Conservation (phyloP, 768 basidiomycete genomes). For the Guyanaporus albipodus region DNA sequence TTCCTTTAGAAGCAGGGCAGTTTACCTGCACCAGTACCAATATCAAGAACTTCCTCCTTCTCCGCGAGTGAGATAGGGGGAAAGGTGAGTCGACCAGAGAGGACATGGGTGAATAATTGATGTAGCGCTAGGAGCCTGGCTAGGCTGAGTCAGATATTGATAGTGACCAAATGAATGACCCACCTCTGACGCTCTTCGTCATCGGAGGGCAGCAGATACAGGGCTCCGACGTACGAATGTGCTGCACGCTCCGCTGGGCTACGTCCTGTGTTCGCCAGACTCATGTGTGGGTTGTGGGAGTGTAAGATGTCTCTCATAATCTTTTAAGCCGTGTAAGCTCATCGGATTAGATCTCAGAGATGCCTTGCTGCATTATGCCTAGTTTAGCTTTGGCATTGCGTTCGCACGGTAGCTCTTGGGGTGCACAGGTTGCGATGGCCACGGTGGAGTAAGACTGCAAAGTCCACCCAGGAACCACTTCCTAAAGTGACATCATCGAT, state of each 20-base stretch:
- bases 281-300: constrained; percentile 1
- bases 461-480: too few species aligned
- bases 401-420: too few species aligned
- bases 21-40: constrained; percentile 22
- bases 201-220: constrained; percentile 25
- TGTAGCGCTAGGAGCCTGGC: constrained; percentile 16
- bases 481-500: too few species aligned
- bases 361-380: too few species aligned
- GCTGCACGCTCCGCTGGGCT: constrained; percentile 8
- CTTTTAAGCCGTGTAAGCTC: too few species aligned
- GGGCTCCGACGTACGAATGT: constrained; percentile 18
- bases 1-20: neutral
- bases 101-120: constrained; percentile 14
- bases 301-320: neutral
- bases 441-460: too few species aligned
- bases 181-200: constrained; percentile 27
- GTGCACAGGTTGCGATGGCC: too few species aligned
- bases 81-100: constrained; percentile 23
- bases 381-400: too few species aligned
- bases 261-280: neutral
- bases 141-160: neutral
- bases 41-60: constrained; percentile 22
- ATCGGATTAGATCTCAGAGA: too few species aligned
- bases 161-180: neutral
- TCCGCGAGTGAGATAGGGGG: constrained; percentile 13